These are phyloP conservation scores for Grigorovia jiainica DNA, from an alignment of 805 yeast genomes.

Conservation along the genomic window DNA sequence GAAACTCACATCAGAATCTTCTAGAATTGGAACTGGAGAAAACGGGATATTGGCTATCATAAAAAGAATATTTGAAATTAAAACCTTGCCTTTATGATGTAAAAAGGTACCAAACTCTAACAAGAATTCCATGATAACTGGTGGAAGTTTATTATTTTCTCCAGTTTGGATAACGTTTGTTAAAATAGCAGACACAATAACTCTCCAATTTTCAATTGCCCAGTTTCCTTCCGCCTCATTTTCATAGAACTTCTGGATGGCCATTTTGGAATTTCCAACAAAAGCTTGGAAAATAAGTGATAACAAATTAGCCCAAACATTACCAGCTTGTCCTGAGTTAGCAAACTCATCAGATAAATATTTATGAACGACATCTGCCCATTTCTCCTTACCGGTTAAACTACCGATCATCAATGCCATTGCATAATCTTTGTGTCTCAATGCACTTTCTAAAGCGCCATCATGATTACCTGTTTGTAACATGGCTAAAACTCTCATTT, in stretches of 20 bases:
- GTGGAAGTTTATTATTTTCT: slow-evolving; percentile 13
- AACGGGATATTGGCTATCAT: slow-evolving; percentile 40
- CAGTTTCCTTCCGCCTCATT: slow-evolving; percentile 36
- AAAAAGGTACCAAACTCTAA: slow-evolving; percentile 44
- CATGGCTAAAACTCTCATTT: slow-evolving; percentile 25
- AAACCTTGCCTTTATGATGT: slow-evolving; percentile 21
- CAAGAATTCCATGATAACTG: slow-evolving; percentile 32
- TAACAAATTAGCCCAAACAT: slow-evolving; percentile 27
- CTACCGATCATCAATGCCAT: slow-evolving; percentile 66
- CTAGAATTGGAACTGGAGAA: slow-evolving; percentile 22
- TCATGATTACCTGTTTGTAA: slow-evolving; percentile 57
- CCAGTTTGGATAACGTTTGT: slow-evolving; percentile 19
- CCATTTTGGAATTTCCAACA: slow-evolving; percentile 49
- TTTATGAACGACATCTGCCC: slow-evolving; percentile 48
- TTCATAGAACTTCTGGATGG: slow-evolving; percentile 40
- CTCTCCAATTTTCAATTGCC: slow-evolving; percentile 45
- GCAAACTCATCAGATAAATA: slow-evolving; percentile 42
- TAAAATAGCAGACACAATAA: slow-evolving; percentile 35
- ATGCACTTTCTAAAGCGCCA: slow-evolving; percentile 53
- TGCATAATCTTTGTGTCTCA: slow-evolving; percentile 63
- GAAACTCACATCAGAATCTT: slow-evolving; percentile 30
- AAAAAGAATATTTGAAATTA: slow-evolving; percentile 38
- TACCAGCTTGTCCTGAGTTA: slow-evolving; percentile 30
- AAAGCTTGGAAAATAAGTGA: slow-evolving; percentile 54
- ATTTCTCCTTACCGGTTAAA: slow-evolving; percentile 50